Evolutionary conservation across 257 asterid genomes (phyloP), one percentile per base, ranked within the genome.

Genomic region (Jaltomata sinuosa): DNA sequence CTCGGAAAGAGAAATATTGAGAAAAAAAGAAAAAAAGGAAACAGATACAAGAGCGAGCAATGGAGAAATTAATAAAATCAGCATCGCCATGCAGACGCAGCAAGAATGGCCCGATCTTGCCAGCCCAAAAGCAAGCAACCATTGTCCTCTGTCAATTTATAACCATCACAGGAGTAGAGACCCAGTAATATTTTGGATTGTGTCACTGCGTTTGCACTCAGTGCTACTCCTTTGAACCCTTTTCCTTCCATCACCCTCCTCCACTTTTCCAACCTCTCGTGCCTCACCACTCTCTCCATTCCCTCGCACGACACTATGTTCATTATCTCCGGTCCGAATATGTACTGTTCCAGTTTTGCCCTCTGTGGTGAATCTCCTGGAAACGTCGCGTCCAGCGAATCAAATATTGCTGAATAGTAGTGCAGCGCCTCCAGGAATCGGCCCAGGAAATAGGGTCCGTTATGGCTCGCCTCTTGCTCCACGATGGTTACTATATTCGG

Each of bases 1-100:
- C 3, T 61, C 69, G 1, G 69, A 61, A 14, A 25, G 8, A 27
- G 69, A 61, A 59, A 59, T 22, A 31, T 1, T 31, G 47, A n/a
- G 27, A 3, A 64, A 42, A 77, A 22, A 18, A 18, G 36, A 76
- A 87, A 67, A 53, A 52, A 80, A 64, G 16, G 42, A 61, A 49
- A 85, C 76, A 87, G 6, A 49, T 12, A 52, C 19, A 31, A 47
- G 34, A 6, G 19, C 47, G 4, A 27, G 22, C 5, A 61, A 3
- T 32, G 53, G 27, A 49, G 31, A 6, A 49, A 50, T 74, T n/a
- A n/a, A n/a, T n/a, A 21, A 53, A 8, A 55, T 88, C 85, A 94
- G 90, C 98, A 94, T 34, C 94, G 84, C 98, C 98, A 94, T 84
- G 98, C 94, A 78, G 98, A 94, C 31, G 98, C 98, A 55, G 97